Evolutionary conservation across 225 moss, liverwort and hornwort species (phyloP).

Genomic region (Rhytidiadelphus loreus): DNA sequence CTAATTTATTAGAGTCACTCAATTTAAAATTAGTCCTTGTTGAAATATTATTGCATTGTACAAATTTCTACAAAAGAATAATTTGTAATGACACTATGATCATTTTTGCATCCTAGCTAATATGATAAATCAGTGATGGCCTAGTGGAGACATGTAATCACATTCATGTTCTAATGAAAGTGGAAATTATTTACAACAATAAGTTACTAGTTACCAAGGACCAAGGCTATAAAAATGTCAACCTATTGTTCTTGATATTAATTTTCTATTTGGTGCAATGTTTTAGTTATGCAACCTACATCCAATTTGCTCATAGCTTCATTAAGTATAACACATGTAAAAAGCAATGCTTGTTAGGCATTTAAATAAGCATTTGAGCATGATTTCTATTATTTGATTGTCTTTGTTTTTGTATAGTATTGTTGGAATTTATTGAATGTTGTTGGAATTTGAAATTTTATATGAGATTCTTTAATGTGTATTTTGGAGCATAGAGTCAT

Average conservation of each 20-base stretch:
- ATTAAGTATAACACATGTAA: neutral
- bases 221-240: rapidly evolving
- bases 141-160: neutral
- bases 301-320: neutral
- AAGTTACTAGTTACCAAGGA: neutral
- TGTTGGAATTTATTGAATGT: neutral
- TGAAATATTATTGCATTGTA: neutral
- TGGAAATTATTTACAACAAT: neutral
- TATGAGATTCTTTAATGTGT: neutral
- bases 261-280: neutral
- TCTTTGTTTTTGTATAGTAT: neutral
- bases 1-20: neutral
- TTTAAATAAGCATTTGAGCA: neutral
- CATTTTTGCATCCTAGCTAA: too few species aligned
- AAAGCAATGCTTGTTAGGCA: rapidly evolving
- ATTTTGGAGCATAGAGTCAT: neutral
- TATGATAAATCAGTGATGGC: neutral
- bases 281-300: neutral
- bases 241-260: rapidly evolving
- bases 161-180: neutral
- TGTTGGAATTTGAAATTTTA: neutral
- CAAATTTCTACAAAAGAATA: neutral
- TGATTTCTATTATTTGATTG: neutral
- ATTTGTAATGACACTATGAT: neutral
- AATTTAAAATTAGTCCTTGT: neutral